Percentiles rank a stretch among this genome's conserved stretches.
Conservation (phyloP, 2,329 filamentous ascomycete genomes). For the Penicillium brevicompactum region DNA sequence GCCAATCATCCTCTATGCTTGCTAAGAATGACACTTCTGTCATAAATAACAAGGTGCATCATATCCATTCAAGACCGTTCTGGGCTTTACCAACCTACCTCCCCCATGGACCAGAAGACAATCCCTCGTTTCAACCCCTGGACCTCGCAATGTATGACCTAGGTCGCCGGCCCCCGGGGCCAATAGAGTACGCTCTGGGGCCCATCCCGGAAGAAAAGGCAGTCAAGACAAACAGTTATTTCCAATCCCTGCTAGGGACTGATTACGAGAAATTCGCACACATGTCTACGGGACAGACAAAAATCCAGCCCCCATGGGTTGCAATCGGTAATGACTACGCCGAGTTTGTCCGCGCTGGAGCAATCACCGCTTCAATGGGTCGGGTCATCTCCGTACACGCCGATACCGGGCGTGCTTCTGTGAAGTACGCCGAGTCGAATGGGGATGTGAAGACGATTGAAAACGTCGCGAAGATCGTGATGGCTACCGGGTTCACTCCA, state of each 20-base stretch:
- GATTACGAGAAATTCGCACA: conserved; percentile 47
- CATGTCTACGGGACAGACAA: conserved; percentile 41
- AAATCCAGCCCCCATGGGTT: conserved; percentile 62
- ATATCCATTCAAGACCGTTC: conserved; percentile 68
- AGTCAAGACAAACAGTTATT: conserved; percentile 53
- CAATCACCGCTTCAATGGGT: conserved; percentile 57
- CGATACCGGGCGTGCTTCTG: conserved; percentile 7
- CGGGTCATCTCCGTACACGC: conserved; percentile 22
- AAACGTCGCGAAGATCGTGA: conserved; percentile 67
- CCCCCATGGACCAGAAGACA: conserved; percentile 32
- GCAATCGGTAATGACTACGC: conserved; percentile 72
- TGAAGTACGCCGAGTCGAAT: conserved; percentile 44
- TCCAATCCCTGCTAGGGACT: conserved; percentile 46
- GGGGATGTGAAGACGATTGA: conserved; percentile 48
- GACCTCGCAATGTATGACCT: conserved; percentile 75
- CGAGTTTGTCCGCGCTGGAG: conserved; percentile 70
- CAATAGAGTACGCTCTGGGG: conserved; percentile 65
- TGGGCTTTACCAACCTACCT: conserved; percentile 68
- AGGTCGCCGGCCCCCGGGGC: conserved; percentile 58
- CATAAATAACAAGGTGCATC: conserved; percentile 56
- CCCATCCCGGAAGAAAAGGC: conserved; percentile 64
- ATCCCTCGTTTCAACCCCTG: conserved; percentile 66
- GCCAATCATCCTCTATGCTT: conserved; percentile 66
- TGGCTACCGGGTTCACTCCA: conserved; percentile 75
- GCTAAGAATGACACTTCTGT: conserved; percentile 42